Evolutionary conservation across 306 rosid species (phyloP).

Genomic region (Medicago truncatula): DNA sequence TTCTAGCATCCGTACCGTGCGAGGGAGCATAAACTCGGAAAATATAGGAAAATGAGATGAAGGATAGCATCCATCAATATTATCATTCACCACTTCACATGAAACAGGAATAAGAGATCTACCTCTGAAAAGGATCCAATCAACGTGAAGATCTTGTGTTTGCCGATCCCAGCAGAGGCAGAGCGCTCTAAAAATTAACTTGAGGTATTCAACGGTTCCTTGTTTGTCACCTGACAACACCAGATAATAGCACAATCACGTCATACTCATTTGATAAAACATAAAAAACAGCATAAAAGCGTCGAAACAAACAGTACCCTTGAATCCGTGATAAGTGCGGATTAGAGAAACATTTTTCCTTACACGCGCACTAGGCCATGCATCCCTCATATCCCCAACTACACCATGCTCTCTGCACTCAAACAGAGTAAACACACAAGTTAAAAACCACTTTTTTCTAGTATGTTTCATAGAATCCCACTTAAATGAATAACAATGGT

Average conservation of each 20-base stretch:
- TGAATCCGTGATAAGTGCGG: conserved; percentile 95
- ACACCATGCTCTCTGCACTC: conserved; percentile 90
- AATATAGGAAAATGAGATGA: conserved; percentile 93
- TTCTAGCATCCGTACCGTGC: conserved; percentile 79
- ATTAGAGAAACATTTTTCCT: conserved; percentile 88
- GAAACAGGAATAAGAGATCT: conserved; percentile 89
- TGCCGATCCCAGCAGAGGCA: conserved; percentile 99
- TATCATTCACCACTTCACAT: conserved; percentile 89
- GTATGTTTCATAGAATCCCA: neutral
- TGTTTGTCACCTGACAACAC: conserved; percentile 82
- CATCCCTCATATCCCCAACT: conserved; percentile 97
- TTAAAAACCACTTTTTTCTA: conserved; percentile 17
- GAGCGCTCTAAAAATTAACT: conserved; percentile 89
- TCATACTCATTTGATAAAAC: conserved; percentile 13
- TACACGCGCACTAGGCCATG: conserved; percentile 91
- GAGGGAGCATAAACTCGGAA: conserved; percentile 96
- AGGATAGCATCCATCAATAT: conserved; percentile 85
- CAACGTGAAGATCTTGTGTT: conserved; percentile 94
- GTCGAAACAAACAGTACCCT: conserved; percentile 58
- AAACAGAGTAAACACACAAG: conserved; percentile 35
- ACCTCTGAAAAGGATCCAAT: conserved; percentile 99
- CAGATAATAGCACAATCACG: conserved; percentile 12
- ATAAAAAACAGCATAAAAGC: conserved; percentile 22
- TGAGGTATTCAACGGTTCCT: conserved; percentile 87
- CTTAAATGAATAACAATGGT: no score